Evolutionary conservation across 768 basidiomycete species (phyloP).

Genomic region (Auricularia sp.): DNA sequence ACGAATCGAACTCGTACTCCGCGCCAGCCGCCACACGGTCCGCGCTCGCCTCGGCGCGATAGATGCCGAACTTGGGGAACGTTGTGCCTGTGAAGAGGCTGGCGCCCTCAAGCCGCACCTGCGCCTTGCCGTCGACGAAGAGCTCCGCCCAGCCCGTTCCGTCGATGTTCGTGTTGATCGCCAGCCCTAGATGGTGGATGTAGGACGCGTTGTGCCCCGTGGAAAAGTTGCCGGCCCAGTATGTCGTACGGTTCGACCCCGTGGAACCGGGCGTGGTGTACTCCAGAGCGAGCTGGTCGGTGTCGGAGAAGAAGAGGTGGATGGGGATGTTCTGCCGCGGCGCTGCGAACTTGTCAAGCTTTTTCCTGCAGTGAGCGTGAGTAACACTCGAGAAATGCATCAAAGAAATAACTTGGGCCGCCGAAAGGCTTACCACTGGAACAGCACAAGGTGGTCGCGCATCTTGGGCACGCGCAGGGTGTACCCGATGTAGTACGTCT

Average conservation of each 20-base stretch:
- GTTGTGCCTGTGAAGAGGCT: background rate
- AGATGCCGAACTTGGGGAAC: background rate
- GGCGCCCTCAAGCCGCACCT: background rate
- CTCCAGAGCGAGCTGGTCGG: background rate
- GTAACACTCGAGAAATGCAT: background rate
- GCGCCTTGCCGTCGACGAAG: background rate
- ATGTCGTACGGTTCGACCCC: background rate
- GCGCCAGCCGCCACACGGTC: background rate
- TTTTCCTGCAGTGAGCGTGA: background rate
- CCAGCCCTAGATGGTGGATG: background rate
- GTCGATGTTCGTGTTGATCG: background rate
- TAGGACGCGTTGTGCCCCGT: background rate
- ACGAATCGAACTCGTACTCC: background rate
- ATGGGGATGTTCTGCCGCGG: constrained; percentile 1
- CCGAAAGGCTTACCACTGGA: background rate
- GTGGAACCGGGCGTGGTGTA: background rate
- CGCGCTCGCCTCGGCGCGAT: background rate
- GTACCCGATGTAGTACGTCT: constrained; percentile 1
- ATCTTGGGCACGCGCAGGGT: background rate
- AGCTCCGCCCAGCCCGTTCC: background rate
- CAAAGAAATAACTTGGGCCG: background rate
- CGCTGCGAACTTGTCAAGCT: background rate
- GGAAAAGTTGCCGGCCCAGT: background rate
- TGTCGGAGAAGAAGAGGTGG: background rate
- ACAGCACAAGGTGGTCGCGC: background rate